Evolutionary conservation across 495 filamentous ascomycete genomes (phyloP).

Genomic region (Daldinia loculata): DNA sequence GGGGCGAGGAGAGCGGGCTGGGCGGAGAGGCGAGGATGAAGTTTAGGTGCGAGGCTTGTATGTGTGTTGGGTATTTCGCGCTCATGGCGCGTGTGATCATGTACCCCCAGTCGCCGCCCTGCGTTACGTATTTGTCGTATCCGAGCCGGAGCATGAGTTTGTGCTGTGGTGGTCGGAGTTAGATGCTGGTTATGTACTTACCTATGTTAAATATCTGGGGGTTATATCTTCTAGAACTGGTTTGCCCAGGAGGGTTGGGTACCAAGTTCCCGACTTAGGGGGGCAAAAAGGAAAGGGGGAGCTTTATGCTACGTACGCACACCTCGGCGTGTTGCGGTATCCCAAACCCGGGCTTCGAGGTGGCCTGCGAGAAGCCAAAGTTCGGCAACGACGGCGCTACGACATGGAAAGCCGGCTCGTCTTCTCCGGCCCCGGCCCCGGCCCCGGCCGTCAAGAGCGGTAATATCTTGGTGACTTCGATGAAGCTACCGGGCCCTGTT

Average conservation of each 20-base stretch:
- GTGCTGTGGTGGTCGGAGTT: neutral
- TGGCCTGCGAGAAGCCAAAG: conserved; percentile 66
- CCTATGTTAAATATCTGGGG: neutral
- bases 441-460: conserved; percentile 57
- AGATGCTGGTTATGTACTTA: neutral
- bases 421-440: conserved; percentile 33
- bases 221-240: neutral
- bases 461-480: conserved; percentile 72
- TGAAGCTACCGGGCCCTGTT: conserved; percentile 72
- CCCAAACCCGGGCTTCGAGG: conserved; percentile 62
- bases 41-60: conserved; percentile 70
- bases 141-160: conserved; percentile 51
- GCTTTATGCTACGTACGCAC: conserved; percentile 29
- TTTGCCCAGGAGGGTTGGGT: neutral
- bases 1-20: conserved; percentile 44
- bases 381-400: conserved; percentile 73
- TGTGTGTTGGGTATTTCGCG: conserved; percentile 61
- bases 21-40: conserved; percentile 54
- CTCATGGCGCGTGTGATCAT: conserved; percentile 67
- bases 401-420: conserved; percentile 66
- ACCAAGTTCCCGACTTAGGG: too few species aligned
- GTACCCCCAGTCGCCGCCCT: conserved; percentile 75
- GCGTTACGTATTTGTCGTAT: conserved; percentile 69
- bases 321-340: conserved; percentile 66
- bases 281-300: neutral